phyloP scores from a whole-genome alignment of 2,329 filamentous ascomycete genomes.

The Curvularia sp. region DNA sequence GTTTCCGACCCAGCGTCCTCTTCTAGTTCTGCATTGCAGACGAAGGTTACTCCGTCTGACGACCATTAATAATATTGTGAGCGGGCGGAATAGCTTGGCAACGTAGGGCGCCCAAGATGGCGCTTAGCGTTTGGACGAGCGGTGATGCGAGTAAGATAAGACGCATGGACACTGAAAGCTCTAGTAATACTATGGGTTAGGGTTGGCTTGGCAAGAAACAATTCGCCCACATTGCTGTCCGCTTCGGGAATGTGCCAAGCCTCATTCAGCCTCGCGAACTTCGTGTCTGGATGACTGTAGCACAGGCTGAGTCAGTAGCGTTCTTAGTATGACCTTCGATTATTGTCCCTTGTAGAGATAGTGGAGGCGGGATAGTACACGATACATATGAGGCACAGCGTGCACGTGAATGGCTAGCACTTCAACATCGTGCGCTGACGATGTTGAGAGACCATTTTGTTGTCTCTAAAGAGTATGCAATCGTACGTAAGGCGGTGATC shows the following conservation, averaged over 20 bases:
- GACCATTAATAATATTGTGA: neutral
- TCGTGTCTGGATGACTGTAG: neutral
- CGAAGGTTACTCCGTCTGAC: no score
- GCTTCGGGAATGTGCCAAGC: neutral
- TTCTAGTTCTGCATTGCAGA: neutral
- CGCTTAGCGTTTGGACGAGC: neutral
- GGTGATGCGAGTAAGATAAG: neutral
- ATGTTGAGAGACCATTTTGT: neutral
- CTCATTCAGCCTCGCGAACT: neutral
- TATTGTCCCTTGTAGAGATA: neutral
- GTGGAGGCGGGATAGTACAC: neutral
- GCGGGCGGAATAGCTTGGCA: neutral
- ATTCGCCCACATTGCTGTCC: slow-evolving; percentile 1
- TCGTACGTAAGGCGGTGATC: neutral
- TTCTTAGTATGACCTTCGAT: neutral
- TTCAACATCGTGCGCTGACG: neutral
- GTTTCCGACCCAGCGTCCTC: neutral
- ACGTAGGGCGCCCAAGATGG: neutral
- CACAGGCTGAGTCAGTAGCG: neutral
- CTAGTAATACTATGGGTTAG: neutral
- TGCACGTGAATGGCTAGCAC: neutral
- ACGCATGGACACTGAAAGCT: neutral
- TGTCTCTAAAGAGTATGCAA: neutral
- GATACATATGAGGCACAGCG: neutral
- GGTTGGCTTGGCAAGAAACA: neutral